Evolutionary conservation across 2,329 filamentous ascomycete genomes (phyloP).

Genomic region (Bipolaris victoriae): DNA sequence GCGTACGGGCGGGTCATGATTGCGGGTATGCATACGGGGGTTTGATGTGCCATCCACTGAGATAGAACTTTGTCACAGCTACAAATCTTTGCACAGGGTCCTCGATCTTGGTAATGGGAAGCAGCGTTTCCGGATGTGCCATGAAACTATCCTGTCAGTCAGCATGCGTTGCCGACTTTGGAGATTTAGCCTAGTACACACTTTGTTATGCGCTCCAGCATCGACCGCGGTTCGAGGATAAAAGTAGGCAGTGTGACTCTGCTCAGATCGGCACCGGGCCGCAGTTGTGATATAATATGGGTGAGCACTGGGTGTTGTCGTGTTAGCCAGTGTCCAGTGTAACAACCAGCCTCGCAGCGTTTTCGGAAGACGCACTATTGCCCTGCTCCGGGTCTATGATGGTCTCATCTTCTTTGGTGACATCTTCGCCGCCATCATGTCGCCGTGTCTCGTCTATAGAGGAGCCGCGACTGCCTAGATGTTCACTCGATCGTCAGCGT

Average conservation of each 20-base stretch:
- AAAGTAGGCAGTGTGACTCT: constrained; percentile 95
- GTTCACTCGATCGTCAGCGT: constrained; percentile 25
- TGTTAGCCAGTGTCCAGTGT: constrained; percentile 22
- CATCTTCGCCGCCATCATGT: constrained; percentile 46
- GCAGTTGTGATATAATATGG: constrained; percentile 96
- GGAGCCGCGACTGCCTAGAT: constrained; percentile 51
- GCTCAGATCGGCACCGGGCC: constrained; percentile 92
- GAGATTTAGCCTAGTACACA: constrained; percentile 56
- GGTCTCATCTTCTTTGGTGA: constrained; percentile 68
- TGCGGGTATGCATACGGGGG: constrained; percentile 72
- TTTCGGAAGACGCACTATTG: constrained; percentile 69
- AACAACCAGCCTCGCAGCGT: not conserved
- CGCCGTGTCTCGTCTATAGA: constrained; percentile 48
- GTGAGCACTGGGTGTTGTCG: constrained; percentile 71
- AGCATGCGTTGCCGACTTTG: constrained; percentile 7
- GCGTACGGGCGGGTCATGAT: constrained; percentile 13
- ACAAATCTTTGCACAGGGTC: constrained; percentile 90
- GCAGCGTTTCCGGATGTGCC: constrained; percentile 95
- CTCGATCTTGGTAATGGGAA: constrained; percentile 84
- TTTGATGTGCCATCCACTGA: constrained; percentile 98
- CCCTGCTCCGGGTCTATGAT: constrained; percentile 91
- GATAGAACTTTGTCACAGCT: constrained; percentile 95
- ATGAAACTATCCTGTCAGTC: constrained; percentile 75
- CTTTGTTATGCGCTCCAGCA: constrained; percentile 99
- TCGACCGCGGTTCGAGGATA: constrained; percentile 95